Conservation (phyloP, 2,329 filamentous ascomycete species). For the Decorospora gaudefroyi region DNA sequence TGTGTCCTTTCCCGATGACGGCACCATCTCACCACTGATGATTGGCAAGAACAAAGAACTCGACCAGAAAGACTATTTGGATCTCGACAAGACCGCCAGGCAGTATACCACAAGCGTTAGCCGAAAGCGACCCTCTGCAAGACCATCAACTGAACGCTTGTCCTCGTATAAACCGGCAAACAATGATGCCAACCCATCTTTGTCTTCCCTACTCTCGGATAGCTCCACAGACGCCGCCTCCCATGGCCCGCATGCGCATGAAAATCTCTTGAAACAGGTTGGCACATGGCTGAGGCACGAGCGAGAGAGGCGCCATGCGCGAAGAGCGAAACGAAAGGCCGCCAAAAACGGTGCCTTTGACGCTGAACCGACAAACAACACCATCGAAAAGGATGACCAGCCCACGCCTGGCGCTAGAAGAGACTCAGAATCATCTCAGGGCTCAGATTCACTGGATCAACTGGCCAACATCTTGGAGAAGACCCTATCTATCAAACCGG, state of each 20-base stretch:
- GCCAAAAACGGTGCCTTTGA: constrained; percentile 49
- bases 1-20: constrained; percentile 54
- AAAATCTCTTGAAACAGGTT: constrained; percentile 69
- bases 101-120: constrained; percentile 48
- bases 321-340: constrained; percentile 56
- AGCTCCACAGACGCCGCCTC: constrained; percentile 31
- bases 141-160: constrained; percentile 45
- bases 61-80: constrained; percentile 50
- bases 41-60: constrained; percentile 52
- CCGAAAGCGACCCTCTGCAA: constrained; percentile 51
- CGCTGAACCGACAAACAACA: constrained; percentile 6
- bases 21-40: constrained; percentile 53
- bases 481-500: constrained; percentile 56
- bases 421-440: constrained; percentile 64
- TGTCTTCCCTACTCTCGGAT: constrained; percentile 39
- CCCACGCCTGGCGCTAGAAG: constrained; percentile 49
- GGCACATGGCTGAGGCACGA: constrained; percentile 83
- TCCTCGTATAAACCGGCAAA: constrained; percentile 26
- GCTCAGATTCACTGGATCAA: constrained; percentile 74
- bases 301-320: constrained; percentile 66
- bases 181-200: constrained; percentile 35
- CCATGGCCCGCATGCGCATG: constrained; percentile 36
- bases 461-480: constrained; percentile 80
- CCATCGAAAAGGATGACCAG: constrained; percentile 12
- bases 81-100: constrained; percentile 46